Conservation (phyloP, 179 eudicot species). For the Patellifolia procumbens region DNA sequence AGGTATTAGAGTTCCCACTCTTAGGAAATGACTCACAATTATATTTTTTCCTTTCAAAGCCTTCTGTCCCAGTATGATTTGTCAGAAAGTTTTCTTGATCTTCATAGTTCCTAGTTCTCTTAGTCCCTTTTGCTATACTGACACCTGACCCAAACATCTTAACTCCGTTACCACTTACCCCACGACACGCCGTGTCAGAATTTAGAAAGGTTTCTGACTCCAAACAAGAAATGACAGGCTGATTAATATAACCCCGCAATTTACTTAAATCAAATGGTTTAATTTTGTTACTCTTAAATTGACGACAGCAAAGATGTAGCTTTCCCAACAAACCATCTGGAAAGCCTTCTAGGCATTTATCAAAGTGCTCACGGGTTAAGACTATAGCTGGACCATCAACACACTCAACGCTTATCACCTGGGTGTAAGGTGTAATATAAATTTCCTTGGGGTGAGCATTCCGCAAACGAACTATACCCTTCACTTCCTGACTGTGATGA, state of each 20-base stretch:
- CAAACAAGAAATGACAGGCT: slow-evolving; percentile 73
- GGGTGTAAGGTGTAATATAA: slow-evolving; percentile 92
- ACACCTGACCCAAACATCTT: slow-evolving; percentile 55
- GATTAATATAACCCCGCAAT: slow-evolving; percentile 79
- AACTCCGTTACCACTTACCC: slow-evolving; percentile 45
- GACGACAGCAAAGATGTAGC: slow-evolving; percentile 82
- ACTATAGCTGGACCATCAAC: slow-evolving; percentile 93
- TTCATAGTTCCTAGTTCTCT: slow-evolving; percentile 55
- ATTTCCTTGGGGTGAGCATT: slow-evolving; percentile 91
- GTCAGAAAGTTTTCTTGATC: slow-evolving; percentile 37
- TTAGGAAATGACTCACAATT: slow-evolving; percentile 32
- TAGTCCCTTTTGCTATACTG: slow-evolving; percentile 50
- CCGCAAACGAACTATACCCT: slow-evolving; percentile 61
- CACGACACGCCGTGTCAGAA: slow-evolving; percentile 19
- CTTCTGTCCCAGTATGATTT: slow-evolving; percentile 25
- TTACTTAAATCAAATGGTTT: slow-evolving; percentile 87
- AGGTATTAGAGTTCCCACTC: slow-evolving; percentile 39
- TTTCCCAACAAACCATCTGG: slow-evolving; percentile 55
- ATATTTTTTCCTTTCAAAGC: slow-evolving; percentile 30
- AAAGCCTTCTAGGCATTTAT: slow-evolving; percentile 59
- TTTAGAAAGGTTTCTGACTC: slow-evolving; percentile 38
- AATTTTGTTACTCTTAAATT: slow-evolving; percentile 69
- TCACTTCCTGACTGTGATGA: slow-evolving; percentile 88
- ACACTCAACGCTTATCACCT: slow-evolving; percentile 95
- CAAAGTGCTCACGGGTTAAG: slow-evolving; percentile 83